A percentile compares a stretch with the other conserved stretches of the same genome.
These are phyloP conservation scores for Dioszegia crocea DNA, from an alignment of 768 basidiomycete genomes.

Conservation along the genomic window DNA sequence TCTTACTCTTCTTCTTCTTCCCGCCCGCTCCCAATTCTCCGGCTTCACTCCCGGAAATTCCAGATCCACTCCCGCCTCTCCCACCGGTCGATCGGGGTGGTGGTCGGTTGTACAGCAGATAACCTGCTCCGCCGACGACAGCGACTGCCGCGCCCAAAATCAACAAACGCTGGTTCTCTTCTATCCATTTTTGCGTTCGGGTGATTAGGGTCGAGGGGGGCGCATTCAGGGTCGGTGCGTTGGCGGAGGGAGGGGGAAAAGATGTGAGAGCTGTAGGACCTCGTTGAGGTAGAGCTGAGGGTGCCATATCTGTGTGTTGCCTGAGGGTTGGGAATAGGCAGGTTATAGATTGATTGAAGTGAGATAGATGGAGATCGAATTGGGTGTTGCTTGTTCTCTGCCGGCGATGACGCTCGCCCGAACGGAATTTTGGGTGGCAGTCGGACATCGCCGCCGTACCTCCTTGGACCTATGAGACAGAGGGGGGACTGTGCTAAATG, in stretches of 20 bases:
- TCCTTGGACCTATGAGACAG: no score
- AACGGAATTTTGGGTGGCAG: not conserved
- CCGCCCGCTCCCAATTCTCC: conserved; percentile 41
- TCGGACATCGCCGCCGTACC: not conserved
- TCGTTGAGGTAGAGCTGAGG: not conserved
- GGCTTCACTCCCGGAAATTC: not conserved
- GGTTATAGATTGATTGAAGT: not conserved
- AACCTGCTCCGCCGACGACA: conserved; percentile 70
- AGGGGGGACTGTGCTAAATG: no score
- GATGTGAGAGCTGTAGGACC: not conserved
- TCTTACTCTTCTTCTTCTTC: conserved; percentile 41
- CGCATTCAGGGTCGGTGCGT: not conserved
- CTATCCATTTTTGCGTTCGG: conserved; percentile 40
- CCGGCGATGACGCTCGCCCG: not conserved
- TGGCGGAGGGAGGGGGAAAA: not conserved
- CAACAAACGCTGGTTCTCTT: conserved; percentile 71
- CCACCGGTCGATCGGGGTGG: not conserved
- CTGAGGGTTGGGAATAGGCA: not conserved
- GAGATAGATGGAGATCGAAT: not conserved
- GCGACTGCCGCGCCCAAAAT: conserved; percentile 65
- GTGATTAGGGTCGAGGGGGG: conserved; percentile 18
- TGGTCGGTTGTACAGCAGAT: conserved; percentile 55
- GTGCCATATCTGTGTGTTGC: conserved; percentile 4
- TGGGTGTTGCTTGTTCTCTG: not conserved
- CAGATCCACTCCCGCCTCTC: not conserved